Evolutionary conservation across 257 asterid species (phyloP).

Genomic region (Leptodermis oblonga): DNA sequence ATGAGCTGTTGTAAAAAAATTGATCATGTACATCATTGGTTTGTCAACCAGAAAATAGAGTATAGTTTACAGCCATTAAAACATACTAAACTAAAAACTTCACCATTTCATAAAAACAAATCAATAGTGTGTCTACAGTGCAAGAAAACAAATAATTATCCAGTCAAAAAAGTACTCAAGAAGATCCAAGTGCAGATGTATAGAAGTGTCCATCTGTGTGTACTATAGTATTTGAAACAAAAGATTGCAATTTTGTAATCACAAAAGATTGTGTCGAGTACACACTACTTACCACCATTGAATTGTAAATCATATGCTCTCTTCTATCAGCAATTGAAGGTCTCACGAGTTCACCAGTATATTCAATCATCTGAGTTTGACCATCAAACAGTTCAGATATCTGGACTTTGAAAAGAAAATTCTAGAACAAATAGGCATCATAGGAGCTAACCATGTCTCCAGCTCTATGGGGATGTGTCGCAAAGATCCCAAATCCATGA

Average conservation of each 20-base stretch:
- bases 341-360: conserved; percentile 89
- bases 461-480: conserved; percentile 78
- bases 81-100: not conserved
- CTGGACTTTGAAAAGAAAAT: conserved; percentile 14
- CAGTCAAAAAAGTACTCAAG: not conserved
- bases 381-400: conserved; percentile 16
- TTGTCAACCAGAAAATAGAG: not conserved
- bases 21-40: not conserved
- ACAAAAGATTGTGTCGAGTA: not conserved
- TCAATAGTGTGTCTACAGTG: not conserved
- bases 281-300: conserved; percentile 69
- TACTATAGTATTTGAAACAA: not conserved
- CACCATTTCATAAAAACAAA: no score
- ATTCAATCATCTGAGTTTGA: conserved; percentile 69
- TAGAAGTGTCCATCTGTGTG: not conserved
- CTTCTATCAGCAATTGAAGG: conserved; percentile 94
- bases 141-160: not conserved
- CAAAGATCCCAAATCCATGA: conserved; percentile 94
- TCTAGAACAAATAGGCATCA: conserved; percentile 18
- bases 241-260: not conserved
- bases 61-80: not conserved
- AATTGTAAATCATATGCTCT: conserved; percentile 82
- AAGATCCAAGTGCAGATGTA: no score
- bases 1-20: not conserved
- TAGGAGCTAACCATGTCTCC: conserved; percentile 86